These are phyloP conservation scores for Penicillium odoratum DNA, from an alignment of 495 filamentous ascomycete genomes.

Conservation along the genomic window DNA sequence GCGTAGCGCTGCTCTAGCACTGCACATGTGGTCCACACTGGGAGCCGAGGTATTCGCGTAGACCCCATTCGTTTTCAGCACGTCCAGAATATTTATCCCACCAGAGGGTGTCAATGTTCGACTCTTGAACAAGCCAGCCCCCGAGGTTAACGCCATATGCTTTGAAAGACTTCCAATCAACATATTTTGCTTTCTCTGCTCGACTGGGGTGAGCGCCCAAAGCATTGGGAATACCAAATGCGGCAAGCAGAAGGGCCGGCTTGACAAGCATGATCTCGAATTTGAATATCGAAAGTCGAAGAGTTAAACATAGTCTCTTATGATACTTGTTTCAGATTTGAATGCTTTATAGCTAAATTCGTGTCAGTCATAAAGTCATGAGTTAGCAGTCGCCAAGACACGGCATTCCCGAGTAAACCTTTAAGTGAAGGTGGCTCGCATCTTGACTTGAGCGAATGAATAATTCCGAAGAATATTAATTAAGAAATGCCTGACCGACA, in stretches of 20 bases:
- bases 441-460: not conserved
- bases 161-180: constrained; percentile 28
- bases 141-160: constrained; percentile 34
- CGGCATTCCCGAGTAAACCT: too few species aligned
- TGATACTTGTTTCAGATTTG: too few species aligned
- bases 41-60: constrained; percentile 26
- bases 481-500: not conserved
- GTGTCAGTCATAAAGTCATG: too few species aligned
- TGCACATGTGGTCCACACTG: constrained; percentile 21
- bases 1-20: constrained; percentile 32
- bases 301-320: not conserved
- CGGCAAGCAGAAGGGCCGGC: not conserved
- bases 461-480: not conserved
- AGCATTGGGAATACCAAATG: not conserved
- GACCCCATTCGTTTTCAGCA: constrained; percentile 29
- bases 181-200: not conserved
- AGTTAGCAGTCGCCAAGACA: too few species aligned
- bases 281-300: not conserved
- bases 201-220: not conserved
- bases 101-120: constrained; percentile 30
- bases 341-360: not conserved
- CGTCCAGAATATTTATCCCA: constrained; percentile 23
- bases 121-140: constrained; percentile 38
- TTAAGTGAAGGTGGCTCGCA: too few species aligned
- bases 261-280: not conserved